Base-by-base conservation (phyloP, 2,329 filamentous ascomycete genomes). In the Coccinonectria pachysandricola region DNA sequence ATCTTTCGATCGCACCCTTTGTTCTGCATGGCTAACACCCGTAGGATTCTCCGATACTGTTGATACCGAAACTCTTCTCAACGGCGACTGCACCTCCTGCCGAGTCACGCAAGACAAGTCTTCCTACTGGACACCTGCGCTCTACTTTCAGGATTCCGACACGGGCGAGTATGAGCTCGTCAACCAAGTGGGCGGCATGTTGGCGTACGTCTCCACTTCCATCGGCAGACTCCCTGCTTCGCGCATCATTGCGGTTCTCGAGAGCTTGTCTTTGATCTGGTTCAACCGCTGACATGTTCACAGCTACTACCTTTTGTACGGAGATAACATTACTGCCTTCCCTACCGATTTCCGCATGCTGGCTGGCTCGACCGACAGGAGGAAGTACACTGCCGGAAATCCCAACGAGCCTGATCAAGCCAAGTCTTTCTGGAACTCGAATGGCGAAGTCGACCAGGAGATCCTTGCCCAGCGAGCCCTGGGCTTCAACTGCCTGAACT, bases 401-500 rank as follows among this genome's bases (percentile, higher is more conserved):
- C 77, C 77, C 3, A 72, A 73, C 41, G 62, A 71, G 19, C 68
- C 72, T 13, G 72, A 78, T 38, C 64, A 72, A 3, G 57, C 59
- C 34, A 83, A 85, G 57, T 85, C 82, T 8, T 37, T 56, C 13
- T 95, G 87, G 87, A 56, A 56, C 13, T 49, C 56, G 2, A 59
- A 74, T 5, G 71, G 78, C 33, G 68, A 71, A 45, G 79, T 77
- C 8, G 56, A 49, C 23, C 86, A 93, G 60, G 53, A 57, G 10
- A 71, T 76, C 27, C 69, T 95, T 19, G 61, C 60, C 26, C 80
- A 93, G 62, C 85, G 87, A 35, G 84, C 87, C 7, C 45, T 95
- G 15, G 88, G 91, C 4, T 94, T 94, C 71, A 96, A 96, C 65
- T 96, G 91, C 57, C 60, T 98, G 34, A 78, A 96, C 70, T 95